These are phyloP conservation scores for Grigorovia jiainica DNA, from an alignment of 805 yeast genomes.

Conservation along the genomic window DNA sequence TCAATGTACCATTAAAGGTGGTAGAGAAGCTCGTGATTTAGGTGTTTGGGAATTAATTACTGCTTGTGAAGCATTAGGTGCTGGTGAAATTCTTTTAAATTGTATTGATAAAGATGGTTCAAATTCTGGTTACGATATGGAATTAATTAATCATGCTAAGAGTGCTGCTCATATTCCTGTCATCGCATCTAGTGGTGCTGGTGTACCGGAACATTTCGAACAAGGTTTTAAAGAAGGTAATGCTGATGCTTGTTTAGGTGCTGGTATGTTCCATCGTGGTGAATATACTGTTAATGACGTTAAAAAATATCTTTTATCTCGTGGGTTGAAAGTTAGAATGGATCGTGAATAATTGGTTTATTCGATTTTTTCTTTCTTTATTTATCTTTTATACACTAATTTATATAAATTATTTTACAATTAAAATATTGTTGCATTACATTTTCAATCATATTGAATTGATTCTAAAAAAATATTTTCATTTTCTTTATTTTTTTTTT, in stretches of 20 bases:
- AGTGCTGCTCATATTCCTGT: conserved; percentile 77
- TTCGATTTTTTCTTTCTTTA: no score
- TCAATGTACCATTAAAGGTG: conserved; percentile 94
- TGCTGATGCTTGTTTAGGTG: conserved; percentile 96
- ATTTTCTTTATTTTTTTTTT: background rate
- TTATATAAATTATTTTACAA: background rate
- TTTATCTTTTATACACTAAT: background rate
- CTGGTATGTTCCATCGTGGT: conserved; percentile 96
- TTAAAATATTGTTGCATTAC: background rate
- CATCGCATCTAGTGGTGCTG: conserved; percentile 97
- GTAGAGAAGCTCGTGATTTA: conserved; percentile 78
- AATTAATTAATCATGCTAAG: conserved; percentile 71
- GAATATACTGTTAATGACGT: conserved; percentile 85
- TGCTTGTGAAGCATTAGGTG: conserved; percentile 90
- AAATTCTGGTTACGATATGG: conserved; percentile 88
- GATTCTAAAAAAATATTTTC: background rate
- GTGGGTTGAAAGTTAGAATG: conserved; percentile 67
- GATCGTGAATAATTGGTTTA: conserved; percentile 31
- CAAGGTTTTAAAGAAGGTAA: conserved; percentile 76
- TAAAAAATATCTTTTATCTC: conserved; percentile 50
- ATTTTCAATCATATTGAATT: background rate
- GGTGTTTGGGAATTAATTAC: conserved; percentile 85
- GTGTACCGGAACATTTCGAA: conserved; percentile 80
- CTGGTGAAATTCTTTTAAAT: conserved; percentile 88
- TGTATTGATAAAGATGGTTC: conserved; percentile 97